These are phyloP conservation scores for Schizochytrium sp. DNA, from an alignment of 108 stramenopile species.

Conservation along the genomic window DNA sequence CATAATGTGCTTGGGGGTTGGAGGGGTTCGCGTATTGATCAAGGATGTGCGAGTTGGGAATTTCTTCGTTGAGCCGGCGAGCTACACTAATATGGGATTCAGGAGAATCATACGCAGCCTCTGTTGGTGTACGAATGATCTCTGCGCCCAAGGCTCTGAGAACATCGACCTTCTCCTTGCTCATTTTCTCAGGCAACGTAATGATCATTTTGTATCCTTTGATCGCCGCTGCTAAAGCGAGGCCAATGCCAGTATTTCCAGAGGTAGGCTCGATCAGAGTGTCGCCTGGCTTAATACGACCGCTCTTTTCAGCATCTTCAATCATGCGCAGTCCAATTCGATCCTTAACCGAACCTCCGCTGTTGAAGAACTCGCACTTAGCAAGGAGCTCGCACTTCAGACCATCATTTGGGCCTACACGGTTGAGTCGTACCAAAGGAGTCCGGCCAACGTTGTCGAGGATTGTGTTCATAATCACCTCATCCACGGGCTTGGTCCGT, in stretches of 20 bases:
- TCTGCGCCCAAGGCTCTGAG: slow-evolving; percentile 90
- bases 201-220: slow-evolving; percentile 90
- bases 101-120: slow-evolving; percentile 87
- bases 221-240: slow-evolving; percentile 88
- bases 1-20: slow-evolving; percentile 92
- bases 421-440: slow-evolving; percentile 84
- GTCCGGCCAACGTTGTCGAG: slow-evolving; percentile 82
- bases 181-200: slow-evolving; percentile 92
- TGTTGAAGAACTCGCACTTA: slow-evolving; percentile 86
- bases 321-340: slow-evolving; percentile 81
- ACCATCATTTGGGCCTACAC: slow-evolving; percentile 75
- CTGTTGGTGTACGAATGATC: slow-evolving; percentile 91
- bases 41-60: slow-evolving; percentile 88
- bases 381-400: slow-evolving; percentile 81
- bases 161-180: slow-evolving; percentile 92
- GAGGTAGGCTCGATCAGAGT: slow-evolving; percentile 94
- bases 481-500: slow-evolving; percentile 29
- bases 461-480: slow-evolving; percentile 68
- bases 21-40: slow-evolving; percentile 88
- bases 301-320: slow-evolving; percentile 75
- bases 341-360: slow-evolving; percentile 91
- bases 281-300: slow-evolving; percentile 86
- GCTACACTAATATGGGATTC: slow-evolving; percentile 92
- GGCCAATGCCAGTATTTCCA: slow-evolving; percentile 93
- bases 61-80: slow-evolving; percentile 82